Base-by-base conservation (phyloP, 2,329 filamentous ascomycete species). In the Mycogone perniciosa region DNA sequence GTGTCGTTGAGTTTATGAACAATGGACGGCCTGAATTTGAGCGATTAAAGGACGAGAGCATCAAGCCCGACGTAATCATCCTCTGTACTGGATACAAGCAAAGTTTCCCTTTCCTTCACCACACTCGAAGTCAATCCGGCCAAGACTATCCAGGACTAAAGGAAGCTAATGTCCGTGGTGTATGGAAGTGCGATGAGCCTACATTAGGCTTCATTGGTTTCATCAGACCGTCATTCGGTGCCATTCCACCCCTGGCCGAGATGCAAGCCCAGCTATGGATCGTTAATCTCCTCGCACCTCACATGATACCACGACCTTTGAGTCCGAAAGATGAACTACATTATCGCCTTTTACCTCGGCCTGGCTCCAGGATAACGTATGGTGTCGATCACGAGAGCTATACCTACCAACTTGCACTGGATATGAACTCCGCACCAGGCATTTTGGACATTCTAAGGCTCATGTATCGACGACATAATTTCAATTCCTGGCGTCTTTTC, bases 341-440 rank as follows among this genome's bases (percentile, higher is more conserved):
- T 54, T 72, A 73, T 48, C 67, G 68, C n/a, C 58, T 73, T 1
- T 59, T 64, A 1, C 58, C 63, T 0, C 57, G 59, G 4, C 58
- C 61, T 0, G 59, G 51, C 0, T 61, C 65, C 1, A 59, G 69
- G 2, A 67, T 73, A 31, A 61, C 62, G 38, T 66, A 67, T 51
- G 72, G 71, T 6, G 69, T 75, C 4, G 72, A 76, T 46, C 71
- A 75, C 48, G 73, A 76, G 51, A 69, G 64, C 43, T 76, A 75
- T 50, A 69, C 68, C 0, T 75, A 74, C 55, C 72, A 75, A 56
- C 65, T 76, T 0, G 72, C 72, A 0, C 58, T 70, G 1, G 73
- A 75, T 51, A 68, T 74, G 61, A 65, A 63, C 13, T 59, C 69
- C 1, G 72, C 70, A 1, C 69, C 71, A 0, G 63, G 61, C 4